phyloP scores from a whole-genome alignment of 768 basidiomycete species.

The Leccinum subgranulosum region DNA sequence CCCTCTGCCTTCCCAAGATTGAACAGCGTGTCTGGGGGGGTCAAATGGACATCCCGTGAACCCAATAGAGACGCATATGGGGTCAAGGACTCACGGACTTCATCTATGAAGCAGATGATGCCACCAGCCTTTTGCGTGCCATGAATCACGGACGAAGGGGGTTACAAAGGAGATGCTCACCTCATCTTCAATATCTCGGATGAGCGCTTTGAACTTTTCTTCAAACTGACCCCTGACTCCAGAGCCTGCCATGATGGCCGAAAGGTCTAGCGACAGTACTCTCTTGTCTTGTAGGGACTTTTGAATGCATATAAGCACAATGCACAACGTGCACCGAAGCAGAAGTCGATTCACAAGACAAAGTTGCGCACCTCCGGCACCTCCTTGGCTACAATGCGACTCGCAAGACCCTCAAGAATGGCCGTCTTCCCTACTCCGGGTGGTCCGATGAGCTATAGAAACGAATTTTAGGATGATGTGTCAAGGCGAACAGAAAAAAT shows the following conservation, averaged over 20 bases:
- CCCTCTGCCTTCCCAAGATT: conserved; percentile 91
- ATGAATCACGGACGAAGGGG: neutral
- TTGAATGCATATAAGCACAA: too few species aligned
- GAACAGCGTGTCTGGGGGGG: conserved; percentile 62
- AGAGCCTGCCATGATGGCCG: too few species aligned
- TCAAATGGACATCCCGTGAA: neutral
- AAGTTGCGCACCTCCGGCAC: conserved; percentile 74
- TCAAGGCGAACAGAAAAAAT: neutral
- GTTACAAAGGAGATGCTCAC: too few species aligned
- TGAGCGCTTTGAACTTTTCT: too few species aligned
- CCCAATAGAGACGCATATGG: neutral
- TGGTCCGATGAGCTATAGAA: conserved; percentile 66
- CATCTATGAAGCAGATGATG: conserved; percentile 92
- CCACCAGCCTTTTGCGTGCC: conserved; percentile 52
- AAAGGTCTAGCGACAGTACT: too few species aligned
- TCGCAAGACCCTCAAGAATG: conserved; percentile 86
- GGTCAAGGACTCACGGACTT: conserved; percentile 71
- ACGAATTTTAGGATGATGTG: neutral
- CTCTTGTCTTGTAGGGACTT: too few species aligned
- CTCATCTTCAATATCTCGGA: too few species aligned
- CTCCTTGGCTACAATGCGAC: conserved; percentile 81
- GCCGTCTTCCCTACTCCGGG: conserved; percentile 94
- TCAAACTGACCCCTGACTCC: too few species aligned
- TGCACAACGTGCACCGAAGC: too few species aligned
- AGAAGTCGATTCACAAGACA: neutral